Evolutionary conservation across 495 filamentous ascomycete species (phyloP).

Genomic region (Neurospora tetraspora): DNA sequence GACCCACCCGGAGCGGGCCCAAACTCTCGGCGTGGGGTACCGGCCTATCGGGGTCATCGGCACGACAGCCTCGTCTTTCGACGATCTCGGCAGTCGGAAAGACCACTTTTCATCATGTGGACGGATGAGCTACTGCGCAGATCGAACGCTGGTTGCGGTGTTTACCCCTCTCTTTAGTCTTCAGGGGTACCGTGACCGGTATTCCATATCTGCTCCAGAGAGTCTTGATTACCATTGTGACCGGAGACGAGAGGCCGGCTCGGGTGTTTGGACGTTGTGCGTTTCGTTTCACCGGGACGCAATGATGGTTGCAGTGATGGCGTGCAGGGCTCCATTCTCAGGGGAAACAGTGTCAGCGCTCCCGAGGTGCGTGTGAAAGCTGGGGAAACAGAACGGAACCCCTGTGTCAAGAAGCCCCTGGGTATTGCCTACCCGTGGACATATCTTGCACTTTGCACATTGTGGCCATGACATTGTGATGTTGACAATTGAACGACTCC

Average conservation of each 20-base stretch:
- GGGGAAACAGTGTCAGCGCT: neutral
- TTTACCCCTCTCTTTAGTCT: neutral
- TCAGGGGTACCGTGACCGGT: neutral
- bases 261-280: neutral
- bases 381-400: neutral
- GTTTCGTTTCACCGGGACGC: slow-evolving; percentile 8
- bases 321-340: neutral
- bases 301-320: neutral
- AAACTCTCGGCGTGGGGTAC: neutral
- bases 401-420: neutral
- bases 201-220: neutral
- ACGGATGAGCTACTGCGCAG: neutral
- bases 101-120: neutral
- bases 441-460: neutral
- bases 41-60: neutral
- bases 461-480: neutral
- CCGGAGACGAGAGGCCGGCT: no score
- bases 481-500: neutral
- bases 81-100: neutral
- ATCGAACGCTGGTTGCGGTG: neutral
- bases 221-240: neutral
- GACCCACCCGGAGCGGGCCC: neutral
- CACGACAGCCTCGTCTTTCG: neutral
- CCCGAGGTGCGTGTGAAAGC: neutral
- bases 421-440: neutral